Evolutionary conservation across 495 filamentous ascomycete genomes (phyloP), one percentile per base, ranked within the genome.

Genomic region (Lentithecium fluviatile): DNA sequence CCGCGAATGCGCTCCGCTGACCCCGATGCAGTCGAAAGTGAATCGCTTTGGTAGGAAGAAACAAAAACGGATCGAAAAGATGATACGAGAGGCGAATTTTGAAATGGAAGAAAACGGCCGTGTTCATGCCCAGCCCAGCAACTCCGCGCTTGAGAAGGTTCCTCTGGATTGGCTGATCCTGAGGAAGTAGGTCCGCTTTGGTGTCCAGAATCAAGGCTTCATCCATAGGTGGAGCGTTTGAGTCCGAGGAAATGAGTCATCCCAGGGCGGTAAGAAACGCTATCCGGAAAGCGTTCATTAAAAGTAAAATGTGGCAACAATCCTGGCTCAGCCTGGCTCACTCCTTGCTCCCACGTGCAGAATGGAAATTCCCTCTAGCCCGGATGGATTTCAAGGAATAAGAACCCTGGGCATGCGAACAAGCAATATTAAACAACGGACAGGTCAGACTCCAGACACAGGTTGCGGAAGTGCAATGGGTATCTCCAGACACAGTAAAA

Each of bases 401-500:
- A 8, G 12, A 45, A 42, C 38, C 55, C n/a, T 19, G 13, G 50
- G 34, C 26, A 51, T 21, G 45, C 8, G 20, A 23, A 60, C 11
- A 8, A 19, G 24, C 29, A 32, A 37, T 17, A 46, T 45, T 17
- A 51, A 17, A 46, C 12, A 38, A 4, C 15, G 20, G 43, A 19
- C 23, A 7, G 20, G 6, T 12, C 29, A 34, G 54, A 53, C 45
- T 56, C 50, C 51, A 59, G 47, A 54, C 37, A 36, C 56, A 50
- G 62, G 36, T 37, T 56, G 55, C 45, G 25, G 19, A 56, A 34
- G 37, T 24, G 21, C 11, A 51, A 42, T 21, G 62, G 62, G 51
- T 60, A 56, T 60, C 49, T 60, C 62, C 56, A 45, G 62, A 56
- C 52, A 46, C 48, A 40, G 10, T n/a, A 37, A 0, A 48, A 50